phyloP scores from a whole-genome alignment of 805 yeast species.

The Metschnikowia peoriensis region DNA sequence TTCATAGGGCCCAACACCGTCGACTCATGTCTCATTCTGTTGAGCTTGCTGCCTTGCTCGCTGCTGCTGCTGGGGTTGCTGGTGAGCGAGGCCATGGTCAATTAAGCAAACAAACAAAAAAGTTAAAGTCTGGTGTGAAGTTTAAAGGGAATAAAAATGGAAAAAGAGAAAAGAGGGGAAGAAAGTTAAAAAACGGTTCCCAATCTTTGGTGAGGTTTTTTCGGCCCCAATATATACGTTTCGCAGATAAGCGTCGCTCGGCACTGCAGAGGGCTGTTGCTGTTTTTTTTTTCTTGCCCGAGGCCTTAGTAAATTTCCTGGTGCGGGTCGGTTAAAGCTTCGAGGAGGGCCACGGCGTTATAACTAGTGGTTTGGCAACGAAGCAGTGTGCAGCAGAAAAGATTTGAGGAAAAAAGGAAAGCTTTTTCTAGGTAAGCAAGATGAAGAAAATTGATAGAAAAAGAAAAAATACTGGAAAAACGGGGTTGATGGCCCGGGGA shows the following conservation, averaged over 20 bases:
- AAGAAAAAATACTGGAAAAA: not conserved
- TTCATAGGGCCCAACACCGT: slow-evolving; percentile 46
- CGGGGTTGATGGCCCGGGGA: not conserved
- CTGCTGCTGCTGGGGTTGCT: slow-evolving; percentile 6
- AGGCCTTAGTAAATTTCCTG: not conserved
- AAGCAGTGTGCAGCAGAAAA: not conserved
- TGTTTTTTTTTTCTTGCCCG: too few species aligned
- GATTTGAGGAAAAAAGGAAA: not conserved
- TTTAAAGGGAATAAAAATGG: not conserved
- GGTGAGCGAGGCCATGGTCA: slow-evolving; percentile 10
- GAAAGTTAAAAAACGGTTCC: too few species aligned
- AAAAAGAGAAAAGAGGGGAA: not conserved
- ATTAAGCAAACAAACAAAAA: not conserved
- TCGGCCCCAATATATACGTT: not conserved
- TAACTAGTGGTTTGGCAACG: not conserved
- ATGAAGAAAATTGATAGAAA: not conserved
- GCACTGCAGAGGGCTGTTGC: not conserved
- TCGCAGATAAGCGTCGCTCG: not conserved
- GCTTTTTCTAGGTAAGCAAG: not conserved
- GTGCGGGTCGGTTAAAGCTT: not conserved
- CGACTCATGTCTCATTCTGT: slow-evolving; percentile 42
- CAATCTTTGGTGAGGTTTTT: not conserved
- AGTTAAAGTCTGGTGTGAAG: not conserved
- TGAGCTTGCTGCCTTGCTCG: slow-evolving; percentile 27
- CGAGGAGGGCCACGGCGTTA: not conserved